Percentiles rank a stretch among this genome's conserved stretches.
phyloP scores from a whole-genome alignment of 345 rosid genomes.

The Noccaea bulbosa region DNA sequence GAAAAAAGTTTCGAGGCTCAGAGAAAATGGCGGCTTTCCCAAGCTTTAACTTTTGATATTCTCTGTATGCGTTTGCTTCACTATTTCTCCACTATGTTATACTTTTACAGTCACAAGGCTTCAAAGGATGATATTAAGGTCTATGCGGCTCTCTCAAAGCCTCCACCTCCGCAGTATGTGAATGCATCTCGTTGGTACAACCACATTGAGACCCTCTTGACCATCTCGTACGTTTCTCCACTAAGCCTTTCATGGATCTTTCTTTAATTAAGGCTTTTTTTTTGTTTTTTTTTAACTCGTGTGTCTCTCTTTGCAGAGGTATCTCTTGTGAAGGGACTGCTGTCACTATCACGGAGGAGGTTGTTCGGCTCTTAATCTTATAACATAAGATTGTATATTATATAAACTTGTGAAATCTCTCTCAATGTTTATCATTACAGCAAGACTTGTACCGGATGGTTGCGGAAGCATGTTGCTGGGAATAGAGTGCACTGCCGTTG shows the following conservation, averaged over 20 bases:
- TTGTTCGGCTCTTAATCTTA: no score
- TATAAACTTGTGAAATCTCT: background rate
- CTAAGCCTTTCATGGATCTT: no score
- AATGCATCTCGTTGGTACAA: slow-evolving; percentile 72
- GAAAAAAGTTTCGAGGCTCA: slow-evolving; percentile 11
- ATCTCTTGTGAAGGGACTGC: slow-evolving; percentile 27
- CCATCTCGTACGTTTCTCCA: slow-evolving; percentile 69
- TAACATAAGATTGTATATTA: no score
- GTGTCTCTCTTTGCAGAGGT: slow-evolving; percentile 48
- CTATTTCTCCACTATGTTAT: no score
- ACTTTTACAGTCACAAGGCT: slow-evolving; percentile 63
- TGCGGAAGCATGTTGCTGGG: background rate
- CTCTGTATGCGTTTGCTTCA: no score
- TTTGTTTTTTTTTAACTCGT: no score
- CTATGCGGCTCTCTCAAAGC: slow-evolving; percentile 51
- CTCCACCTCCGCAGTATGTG: slow-evolving; percentile 61
- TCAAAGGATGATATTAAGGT: slow-evolving; percentile 79
- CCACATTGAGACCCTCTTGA: slow-evolving; percentile 79
- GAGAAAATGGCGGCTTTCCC: slow-evolving; percentile 61
- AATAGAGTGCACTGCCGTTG: background rate
- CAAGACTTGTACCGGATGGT: background rate
- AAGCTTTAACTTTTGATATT: slow-evolving; percentile 6
- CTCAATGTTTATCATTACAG: background rate
- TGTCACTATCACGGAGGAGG: no score
- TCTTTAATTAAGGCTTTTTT: no score